Base-by-base conservation (phyloP, 1,139 yeast species). In the Wickerhamomyces sp. region DNA sequence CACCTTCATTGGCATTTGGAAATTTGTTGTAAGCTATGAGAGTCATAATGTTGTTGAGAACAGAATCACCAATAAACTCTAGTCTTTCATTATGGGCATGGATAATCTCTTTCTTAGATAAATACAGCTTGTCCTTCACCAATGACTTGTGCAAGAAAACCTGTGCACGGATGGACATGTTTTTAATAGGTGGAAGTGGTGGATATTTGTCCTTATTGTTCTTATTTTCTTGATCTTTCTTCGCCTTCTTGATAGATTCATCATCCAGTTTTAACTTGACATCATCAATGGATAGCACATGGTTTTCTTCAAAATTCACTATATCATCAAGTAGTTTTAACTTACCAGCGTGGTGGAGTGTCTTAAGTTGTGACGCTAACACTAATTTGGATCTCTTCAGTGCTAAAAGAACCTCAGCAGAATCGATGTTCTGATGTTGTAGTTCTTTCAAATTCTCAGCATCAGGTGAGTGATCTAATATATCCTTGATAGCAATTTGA, bases 41-140 rank as follows among this genome's bases (percentile, higher is more conserved):
- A 0, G 96, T 82, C 32, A 85, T 78, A 30, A 82, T 66, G 41
- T 75, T 75, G 52, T 88, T 86, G 44, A 91, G 64, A 15, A 88
- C 75, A 1, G 97, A 80, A 60, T 93, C 99, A 16, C 99, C 99
- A 28, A 88, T 62, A 54, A 88, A 93, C 60, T 93, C 99, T 26
- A 91, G 66, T 35, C 98, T 70, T 64, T 93, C 98, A 57, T 91
- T 88, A 52, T 88, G 91, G 3, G 78, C 62, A 31, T 70, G 66
- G 18, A 82, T 64, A 37, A 75, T 65, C 44, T 83, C 91, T 2
- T 65, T 59, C 34, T 70, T 73, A 10, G 74, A 64, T 33, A 82
- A 58, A 48, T 76, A 76, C 8, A 74, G 59, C 45, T 77, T 73
- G 42, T 74, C 75, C 42, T 77, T 75, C 19, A 81, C 72, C 6